Evolutionary conservation across 1,284 basidiomycete species (phyloP), one percentile per base, ranked within the genome.

Genomic region (Trichosporon ovoides): DNA sequence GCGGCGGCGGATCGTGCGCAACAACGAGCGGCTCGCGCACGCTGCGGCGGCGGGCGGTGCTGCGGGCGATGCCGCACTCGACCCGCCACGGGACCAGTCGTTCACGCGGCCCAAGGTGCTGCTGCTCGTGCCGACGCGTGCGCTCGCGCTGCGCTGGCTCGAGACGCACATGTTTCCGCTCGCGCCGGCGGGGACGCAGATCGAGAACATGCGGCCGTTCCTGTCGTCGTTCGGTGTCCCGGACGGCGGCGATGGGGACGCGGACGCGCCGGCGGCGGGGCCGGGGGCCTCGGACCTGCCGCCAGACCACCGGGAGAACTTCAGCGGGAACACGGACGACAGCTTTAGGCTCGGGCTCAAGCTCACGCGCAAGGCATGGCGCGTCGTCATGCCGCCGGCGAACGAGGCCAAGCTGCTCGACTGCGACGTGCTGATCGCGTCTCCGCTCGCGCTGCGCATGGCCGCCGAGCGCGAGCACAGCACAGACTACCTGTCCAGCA

Each of bases 241-340:
- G 0, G 89, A 86, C 24, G 83, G 85, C 3, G 62, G 61, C 40
- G 89, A 86, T 24, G 83, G 85, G 3, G 62, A 61, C 40, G 77
- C 84, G 9, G 95, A 98, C 78, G 96, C 94, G 70, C 83, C 98
- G 7, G 84, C 85, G 2, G 34, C 50, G n/a, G n/a, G n/a, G 84
- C 85, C 3, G 34, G 52, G n/a, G n/a, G n/a, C n/a, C 9, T 46
- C 63, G 0, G 84, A 84, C 31, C 94, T 94, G 71, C 88, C 96
- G 0, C 73, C 76, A 10, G 96, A 98, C 70, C 96, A 98, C 72
- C 83, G 95, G 14, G 90, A 91, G 68, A 96, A 85, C 59, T 98
- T 98, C 81, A 84, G 84, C 63, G 96, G 96, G n/a, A 99, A 99
- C 74, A 84, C 93, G 49, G 96, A 98, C 72, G 96, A 99, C 77